Evolutionary conservation across 2,329 filamentous ascomycete genomes (phyloP), one percentile per base, ranked within the genome.

Genomic region (Claviceps paspali): DNA sequence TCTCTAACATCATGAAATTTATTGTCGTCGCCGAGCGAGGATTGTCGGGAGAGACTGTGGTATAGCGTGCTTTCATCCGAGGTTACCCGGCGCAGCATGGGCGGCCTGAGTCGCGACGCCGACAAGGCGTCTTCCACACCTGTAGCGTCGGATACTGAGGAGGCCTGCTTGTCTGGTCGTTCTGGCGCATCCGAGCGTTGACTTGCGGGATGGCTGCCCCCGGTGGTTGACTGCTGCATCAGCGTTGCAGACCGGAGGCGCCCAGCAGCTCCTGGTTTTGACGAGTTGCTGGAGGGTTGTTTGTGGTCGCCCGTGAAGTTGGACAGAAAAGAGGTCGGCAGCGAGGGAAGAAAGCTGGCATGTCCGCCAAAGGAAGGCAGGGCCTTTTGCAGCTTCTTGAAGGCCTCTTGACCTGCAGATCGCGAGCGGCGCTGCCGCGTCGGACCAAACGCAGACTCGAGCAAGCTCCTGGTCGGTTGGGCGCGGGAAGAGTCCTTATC

Each of bases 21-120:
- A 28, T 75, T 74, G 48, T 88, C 83, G 51, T 95, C 84, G 2
- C 87, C 87, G 1, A 92, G 67, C 0, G 85, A 92, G 0, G 86
- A 91, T 1, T 81, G 77, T 19, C 77, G 69, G 0, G 87, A 93
- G 3, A 86, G 63, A 4, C 74, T 77, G 46, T 83, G 76, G 47
- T 81, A 80, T 12, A 91, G 67, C 42, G 92, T 59, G 5, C 83
- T 91, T 41, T 86, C 79, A 52, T 93, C 82, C 15, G 58, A 61
- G 6, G 56, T 60, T 9, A 54, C 56, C 39, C 49, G 53, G 24
- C 49, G 56, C 26, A 54, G 49, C 31, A 47, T 39, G n/a, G 38
- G 47, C 27, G 51, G 52, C 8, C 53, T 49, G 7, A 11, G 45
- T n/a, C 34, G 34, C 2, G 36, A 33, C 12, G 9, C 15, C 5